Evolutionary conservation across 345 rosid species (phyloP).

Genomic region (Pistacia integerrima): DNA sequence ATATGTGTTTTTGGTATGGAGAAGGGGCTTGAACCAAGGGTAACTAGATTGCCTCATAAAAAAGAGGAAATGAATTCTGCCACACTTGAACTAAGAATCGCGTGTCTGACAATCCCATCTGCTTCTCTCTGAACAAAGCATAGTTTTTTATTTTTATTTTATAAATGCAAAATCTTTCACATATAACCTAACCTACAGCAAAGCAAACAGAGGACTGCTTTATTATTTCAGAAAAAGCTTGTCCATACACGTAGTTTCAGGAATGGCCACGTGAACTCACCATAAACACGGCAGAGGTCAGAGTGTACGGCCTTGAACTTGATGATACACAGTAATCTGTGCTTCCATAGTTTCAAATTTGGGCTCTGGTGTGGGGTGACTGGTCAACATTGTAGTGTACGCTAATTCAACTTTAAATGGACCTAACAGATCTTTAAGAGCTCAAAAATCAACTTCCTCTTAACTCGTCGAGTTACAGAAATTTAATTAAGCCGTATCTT

Average conservation of each 20-base stretch:
- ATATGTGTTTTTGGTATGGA: neutral
- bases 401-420: neutral
- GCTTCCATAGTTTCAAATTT: neutral
- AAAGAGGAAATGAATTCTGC: neutral
- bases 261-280: neutral
- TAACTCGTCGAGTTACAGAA: too few species aligned
- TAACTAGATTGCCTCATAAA: neutral
- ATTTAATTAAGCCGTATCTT: too few species aligned
- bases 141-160: too few species aligned
- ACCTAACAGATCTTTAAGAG: too few species aligned
- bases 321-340: neutral
- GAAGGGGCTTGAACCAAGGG: neutral
- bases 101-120: constrained; percentile 28
- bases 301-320: neutral
- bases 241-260: neutral
- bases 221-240: neutral
- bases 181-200: constrained; percentile 2
- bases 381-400: neutral
- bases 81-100: neutral
- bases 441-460: too few species aligned
- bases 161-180: neutral
- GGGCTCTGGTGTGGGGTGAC: neutral
- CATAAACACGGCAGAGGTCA: neutral
- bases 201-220: neutral
- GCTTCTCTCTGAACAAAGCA: neutral